phyloP scores from a whole-genome alignment of 2,329 filamentous ascomycete genomes.

The Blumeriella jaapii region DNA sequence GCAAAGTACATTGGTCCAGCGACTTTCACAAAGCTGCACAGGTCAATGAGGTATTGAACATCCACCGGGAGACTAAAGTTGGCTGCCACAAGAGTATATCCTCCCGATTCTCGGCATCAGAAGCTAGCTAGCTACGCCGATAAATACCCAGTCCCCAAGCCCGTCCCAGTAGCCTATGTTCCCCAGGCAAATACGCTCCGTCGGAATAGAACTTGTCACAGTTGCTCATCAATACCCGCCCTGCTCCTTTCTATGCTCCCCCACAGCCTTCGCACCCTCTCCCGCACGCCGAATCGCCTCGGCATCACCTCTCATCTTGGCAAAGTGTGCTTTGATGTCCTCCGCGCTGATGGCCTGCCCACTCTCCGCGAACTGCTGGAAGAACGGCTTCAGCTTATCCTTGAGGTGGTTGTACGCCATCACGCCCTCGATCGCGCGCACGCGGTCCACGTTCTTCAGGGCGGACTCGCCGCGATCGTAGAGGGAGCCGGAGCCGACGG shows the following conservation, averaged over 20 bases:
- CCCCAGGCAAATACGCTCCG: background rate
- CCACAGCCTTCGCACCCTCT: constrained; percentile 22
- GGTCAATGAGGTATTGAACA: no score
- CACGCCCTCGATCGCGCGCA: constrained; percentile 86
- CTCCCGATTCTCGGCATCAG: no score
- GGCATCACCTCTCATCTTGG: constrained; percentile 81
- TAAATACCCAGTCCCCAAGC: no score
- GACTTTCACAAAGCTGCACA: no score
- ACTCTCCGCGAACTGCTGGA: constrained; percentile 87
- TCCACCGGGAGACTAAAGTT: no score
- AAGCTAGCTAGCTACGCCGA: no score
- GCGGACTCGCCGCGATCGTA: constrained; percentile 89
- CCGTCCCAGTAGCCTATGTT: background rate
- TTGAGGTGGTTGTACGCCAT: constrained; percentile 98
- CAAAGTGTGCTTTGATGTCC: constrained; percentile 94
- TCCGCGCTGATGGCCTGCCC: constrained; percentile 82
- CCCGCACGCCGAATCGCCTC: constrained; percentile 30
- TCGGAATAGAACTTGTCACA: background rate
- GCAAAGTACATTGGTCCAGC: no score
- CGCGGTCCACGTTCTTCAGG: constrained; percentile 81
- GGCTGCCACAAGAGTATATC: no score
- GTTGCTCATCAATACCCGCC: constrained; percentile 28
- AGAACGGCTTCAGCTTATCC: constrained; percentile 89
- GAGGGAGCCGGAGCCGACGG: constrained; percentile 66
- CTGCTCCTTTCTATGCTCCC: constrained; percentile 33